Evolutionary conservation across 768 basidiomycete genomes (phyloP).

Genomic region (Paxillus rubicundulus): DNA sequence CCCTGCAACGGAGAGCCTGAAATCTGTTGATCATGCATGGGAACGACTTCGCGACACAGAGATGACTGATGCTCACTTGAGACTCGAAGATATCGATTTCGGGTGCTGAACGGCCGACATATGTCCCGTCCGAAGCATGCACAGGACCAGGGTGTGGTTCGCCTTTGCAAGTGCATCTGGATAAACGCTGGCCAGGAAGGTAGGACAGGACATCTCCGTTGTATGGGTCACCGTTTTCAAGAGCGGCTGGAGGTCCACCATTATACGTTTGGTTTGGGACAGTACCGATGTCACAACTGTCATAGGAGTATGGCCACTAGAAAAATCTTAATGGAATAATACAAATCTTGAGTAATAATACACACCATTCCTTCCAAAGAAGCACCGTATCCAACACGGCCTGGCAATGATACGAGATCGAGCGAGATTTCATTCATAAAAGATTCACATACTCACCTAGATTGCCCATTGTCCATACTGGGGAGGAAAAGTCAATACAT

Average conservation of each 20-base stretch:
- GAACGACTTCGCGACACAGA: not conserved
- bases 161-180: slow-evolving; percentile 82
- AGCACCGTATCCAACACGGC: slow-evolving; percentile 87
- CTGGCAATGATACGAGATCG: slow-evolving; percentile 26
- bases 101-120: slow-evolving; percentile 77
- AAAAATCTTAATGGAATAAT: slow-evolving; percentile 1
- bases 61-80: slow-evolving; percentile 41
- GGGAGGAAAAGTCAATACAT: slow-evolving; percentile 11
- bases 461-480: slow-evolving; percentile 77
- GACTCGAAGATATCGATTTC: slow-evolving; percentile 93
- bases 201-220: slow-evolving; percentile 64
- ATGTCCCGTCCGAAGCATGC: slow-evolving; percentile 66
- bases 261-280: slow-evolving; percentile 77
- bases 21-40: slow-evolving; percentile 29
- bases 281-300: slow-evolving; percentile 93
- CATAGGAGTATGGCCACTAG: slow-evolving; percentile 82
- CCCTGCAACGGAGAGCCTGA: slow-evolving; percentile 39
- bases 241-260: slow-evolving; percentile 59
- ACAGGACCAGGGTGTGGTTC: slow-evolving; percentile 88
- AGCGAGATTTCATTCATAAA: not conserved
- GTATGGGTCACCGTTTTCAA: slow-evolving; percentile 54
- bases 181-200: slow-evolving; percentile 85
- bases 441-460: slow-evolving; percentile 44
- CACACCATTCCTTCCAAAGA: slow-evolving; percentile 78
- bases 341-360: not conserved